Base-by-base conservation (phyloP, 257 asterid species). In the Plantago elongata region DNA sequence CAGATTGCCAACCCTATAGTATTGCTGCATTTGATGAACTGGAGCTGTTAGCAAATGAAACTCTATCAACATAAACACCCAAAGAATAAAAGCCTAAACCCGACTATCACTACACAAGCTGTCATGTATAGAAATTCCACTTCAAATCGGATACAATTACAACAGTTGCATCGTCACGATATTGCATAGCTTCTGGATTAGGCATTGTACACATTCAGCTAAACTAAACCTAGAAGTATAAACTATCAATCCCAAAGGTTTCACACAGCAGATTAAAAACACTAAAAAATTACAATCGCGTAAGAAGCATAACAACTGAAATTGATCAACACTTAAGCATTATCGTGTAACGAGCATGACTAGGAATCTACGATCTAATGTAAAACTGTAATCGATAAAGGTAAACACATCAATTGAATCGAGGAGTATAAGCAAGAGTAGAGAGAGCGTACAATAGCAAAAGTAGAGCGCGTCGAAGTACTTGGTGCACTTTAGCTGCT, bases 11-110 rank as follows among this genome's bases (percentile, higher is more conserved):
- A 74, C 74, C 61, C 96, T 90, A 78, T 91, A 91, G 70, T 91
- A 91, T 51, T 91, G 94, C 79, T 86, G 95, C 88, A 91, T 12
- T 85, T 91, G 98, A 77, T 88, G 85, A 38, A 88, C 90, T 0
- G 98, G 98, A 74, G 98, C 96, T 91, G 92, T 69, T 72, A 78
- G 15, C 51, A 52, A 45, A 64, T 27, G 58, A 16, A 52, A 71
- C 30, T 17, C 44, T 11, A 22, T 60, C 43, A 60, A 45, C 12
- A 15, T 11, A 2, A 43, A 14, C 9, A 14, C 45, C 65, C 17
- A 37, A 11, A 27, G 13, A 44, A 56, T 51, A 37, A 37, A 55
- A 62, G 13, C 17, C 70, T 74, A 62, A 74, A 64, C 72, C 68
- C 22, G n/a, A 16, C 34, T 47, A 68, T 61, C 13, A 7, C 8